A percentile compares a stretch with the other conserved stretches of the same genome.
Evolutionary conservation across 1,284 basidiomycete genomes (phyloP).

Genomic region (Leccinum pachyderme): DNA sequence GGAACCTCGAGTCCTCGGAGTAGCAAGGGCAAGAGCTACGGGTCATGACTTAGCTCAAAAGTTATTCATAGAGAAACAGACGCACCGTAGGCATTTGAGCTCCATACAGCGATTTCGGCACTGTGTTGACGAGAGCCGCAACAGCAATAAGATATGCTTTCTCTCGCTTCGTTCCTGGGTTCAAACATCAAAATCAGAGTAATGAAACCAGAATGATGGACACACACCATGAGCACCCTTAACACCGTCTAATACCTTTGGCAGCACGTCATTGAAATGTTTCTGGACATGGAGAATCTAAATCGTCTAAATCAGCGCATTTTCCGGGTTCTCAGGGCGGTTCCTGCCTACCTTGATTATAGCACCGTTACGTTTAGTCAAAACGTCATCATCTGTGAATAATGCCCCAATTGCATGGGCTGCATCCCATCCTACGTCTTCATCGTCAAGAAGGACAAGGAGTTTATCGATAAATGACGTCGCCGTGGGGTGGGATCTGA

Average conservation of each 20-base stretch:
- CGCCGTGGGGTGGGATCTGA: conserved; percentile 65
- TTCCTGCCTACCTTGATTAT: conserved; percentile 61
- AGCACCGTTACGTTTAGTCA: conserved; percentile 77
- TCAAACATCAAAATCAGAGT: conserved; percentile 1
- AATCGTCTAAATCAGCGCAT: conserved; percentile 3
- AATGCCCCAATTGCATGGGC: conserved; percentile 73
- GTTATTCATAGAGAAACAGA: conserved; percentile 5
- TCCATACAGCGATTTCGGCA: conserved; percentile 75
- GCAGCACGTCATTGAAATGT: conserved; percentile 74
- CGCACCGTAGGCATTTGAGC: conserved; percentile 67
- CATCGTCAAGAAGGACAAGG: conserved; percentile 67
- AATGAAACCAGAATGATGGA: background rate
- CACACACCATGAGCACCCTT: conserved; percentile 44
- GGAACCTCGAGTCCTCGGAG: conserved; percentile 81
- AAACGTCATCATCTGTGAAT: conserved; percentile 53
- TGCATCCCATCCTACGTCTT: conserved; percentile 60
- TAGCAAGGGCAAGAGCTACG: conserved; percentile 84
- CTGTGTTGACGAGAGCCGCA: conserved; percentile 75
- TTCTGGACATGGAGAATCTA: conserved; percentile 87
- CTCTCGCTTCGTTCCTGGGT: conserved; percentile 47
- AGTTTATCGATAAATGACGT: conserved; percentile 60
- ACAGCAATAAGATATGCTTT: conserved; percentile 83
- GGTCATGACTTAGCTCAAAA: conserved; percentile 4
- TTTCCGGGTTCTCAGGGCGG: background rate
- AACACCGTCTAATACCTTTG: conserved; percentile 68